Percentiles rank a stretch among this genome's conserved stretches.
Conservation (phyloP, 257 asterid genomes). For the Lycium ferocissimum region DNA sequence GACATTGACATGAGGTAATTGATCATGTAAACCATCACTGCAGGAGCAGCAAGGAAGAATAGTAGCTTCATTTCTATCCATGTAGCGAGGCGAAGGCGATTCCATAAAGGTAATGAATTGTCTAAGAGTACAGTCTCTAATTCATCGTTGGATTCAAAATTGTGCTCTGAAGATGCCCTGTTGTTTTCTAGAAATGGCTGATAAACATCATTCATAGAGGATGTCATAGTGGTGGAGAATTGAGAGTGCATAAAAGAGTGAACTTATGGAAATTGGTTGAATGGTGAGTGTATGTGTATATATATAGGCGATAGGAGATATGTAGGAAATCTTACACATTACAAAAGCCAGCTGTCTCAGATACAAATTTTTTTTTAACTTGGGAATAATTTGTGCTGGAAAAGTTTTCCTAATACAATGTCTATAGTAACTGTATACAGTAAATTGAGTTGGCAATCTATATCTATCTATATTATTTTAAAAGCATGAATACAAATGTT, state of each 20-base stretch:
- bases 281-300: background rate
- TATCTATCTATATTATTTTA: too few species aligned
- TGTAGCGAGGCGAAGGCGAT: constrained; percentile 27
- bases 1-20: constrained; percentile 42
- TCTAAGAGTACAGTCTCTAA: constrained; percentile 29
- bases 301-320: background rate
- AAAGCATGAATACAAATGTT: too few species aligned
- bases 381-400: background rate
- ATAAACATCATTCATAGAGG: constrained; percentile 4
- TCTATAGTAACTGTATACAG: background rate
- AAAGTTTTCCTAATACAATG: background rate
- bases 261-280: background rate
- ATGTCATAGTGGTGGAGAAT: constrained; percentile 5
- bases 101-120: constrained; percentile 18
- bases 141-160: constrained; percentile 28
- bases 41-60: constrained; percentile 38
- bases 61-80: constrained; percentile 41
- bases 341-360: background rate
- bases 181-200: constrained; percentile 26
- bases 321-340: background rate
- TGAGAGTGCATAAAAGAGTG: background rate
- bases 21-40: constrained; percentile 41
- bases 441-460: background rate
- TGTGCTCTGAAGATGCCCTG: background rate
- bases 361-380: background rate